A percentile compares a stretch with the other conserved stretches of the same genome.
These are phyloP conservation scores for Diospyros kaki DNA, from an alignment of 148 eudicot species.

Conservation along the genomic window DNA sequence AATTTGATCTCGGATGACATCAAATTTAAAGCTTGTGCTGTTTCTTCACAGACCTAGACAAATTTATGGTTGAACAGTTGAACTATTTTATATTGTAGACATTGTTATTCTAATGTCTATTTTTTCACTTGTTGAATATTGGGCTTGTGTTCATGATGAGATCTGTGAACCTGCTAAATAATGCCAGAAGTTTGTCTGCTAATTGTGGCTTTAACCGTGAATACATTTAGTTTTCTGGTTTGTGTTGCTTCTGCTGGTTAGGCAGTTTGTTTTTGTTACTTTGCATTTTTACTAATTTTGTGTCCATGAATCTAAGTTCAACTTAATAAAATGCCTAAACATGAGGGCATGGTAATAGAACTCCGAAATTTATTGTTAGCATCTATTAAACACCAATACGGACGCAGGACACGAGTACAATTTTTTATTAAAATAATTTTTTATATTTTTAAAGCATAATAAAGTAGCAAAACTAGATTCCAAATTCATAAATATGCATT, in stretches of 20 bases:
- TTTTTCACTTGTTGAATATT: not conserved
- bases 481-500: no score
- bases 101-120: not conserved
- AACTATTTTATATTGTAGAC: not conserved
- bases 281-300: not conserved
- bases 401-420: no score
- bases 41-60: not conserved
- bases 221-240: not conserved
- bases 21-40: not conserved
- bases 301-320: not conserved
- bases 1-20: no score
- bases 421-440: no score
- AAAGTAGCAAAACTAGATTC: no score
- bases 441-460: no score
- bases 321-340: not conserved
- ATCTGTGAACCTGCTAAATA: conserved; percentile 3
- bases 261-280: not conserved
- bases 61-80: no score
- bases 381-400: not conserved
- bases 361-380: not conserved
- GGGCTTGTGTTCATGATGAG: not conserved
- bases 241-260: conserved; percentile 6
- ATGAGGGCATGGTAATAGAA: not conserved
- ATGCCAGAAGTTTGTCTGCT: not conserved
- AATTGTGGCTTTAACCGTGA: not conserved